Base-by-base conservation (phyloP, 768 basidiomycete species). In the Termitomyces sp. region DNA sequence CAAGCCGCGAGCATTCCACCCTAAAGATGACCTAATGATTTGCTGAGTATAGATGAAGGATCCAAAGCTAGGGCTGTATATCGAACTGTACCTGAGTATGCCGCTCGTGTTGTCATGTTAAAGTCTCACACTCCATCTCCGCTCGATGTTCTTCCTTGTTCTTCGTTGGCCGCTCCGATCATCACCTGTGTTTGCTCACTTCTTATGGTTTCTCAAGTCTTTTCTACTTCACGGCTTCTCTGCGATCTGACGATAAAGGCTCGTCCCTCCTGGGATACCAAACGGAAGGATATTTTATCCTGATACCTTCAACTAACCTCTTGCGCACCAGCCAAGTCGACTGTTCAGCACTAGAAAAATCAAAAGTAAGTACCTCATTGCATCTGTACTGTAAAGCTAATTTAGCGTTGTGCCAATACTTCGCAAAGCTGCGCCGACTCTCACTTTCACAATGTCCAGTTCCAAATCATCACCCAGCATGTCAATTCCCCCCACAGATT, bases 401-500 rank as follows among this genome's bases (percentile, higher is more conserved):
- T 54, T 20, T 14, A 5, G n/a, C 16, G 35, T 9, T 30, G 38
- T 54, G 38, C 13, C 13, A 35, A 53, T n/a, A 18, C 16, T n/a
- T 6, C n/a, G 28, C 12, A 20, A 30, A 43, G 53, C 18, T 43
- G n/a, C n/a, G 14, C n/a, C 3, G 8, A 54, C 18, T 52, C 4
- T 28, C 20, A 2, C 7, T 52, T 12, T 16, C 50, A 36, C 35
- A 26, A 16, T 28, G 13, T 10, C n/a, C 38, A 53, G 14, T 16
- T 40, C 10, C 49, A 6, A 50, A n/a, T 35, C 52, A 41, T 41
- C 40, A 12, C 26, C 10, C 5, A 32, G n/a, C 28, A 41, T 54
- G 28, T 30, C 33, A 30, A 30, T 55, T 55, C 20, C 54, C 33
- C 47, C 52, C n/a, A 56, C 28, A 5, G 64, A 67, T 51, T 54